Percentiles rank a stretch among this genome's conserved stretches.
These are phyloP conservation scores for Pisolithus marmoratus DNA, from an alignment of 768 basidiomycete genomes.

Conservation along the genomic window DNA sequence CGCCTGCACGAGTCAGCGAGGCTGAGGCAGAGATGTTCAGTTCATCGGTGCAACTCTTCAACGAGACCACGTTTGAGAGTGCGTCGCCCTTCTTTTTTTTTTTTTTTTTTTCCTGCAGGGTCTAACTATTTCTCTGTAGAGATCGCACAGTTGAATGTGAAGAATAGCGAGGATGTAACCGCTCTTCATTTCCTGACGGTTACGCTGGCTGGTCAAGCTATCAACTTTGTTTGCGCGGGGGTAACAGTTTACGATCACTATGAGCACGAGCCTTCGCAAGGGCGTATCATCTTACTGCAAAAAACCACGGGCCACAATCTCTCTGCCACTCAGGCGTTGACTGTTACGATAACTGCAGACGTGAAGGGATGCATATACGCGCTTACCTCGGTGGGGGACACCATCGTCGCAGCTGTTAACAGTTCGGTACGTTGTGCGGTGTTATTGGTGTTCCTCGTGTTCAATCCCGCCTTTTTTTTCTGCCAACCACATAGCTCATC, in stretches of 20 bases:
- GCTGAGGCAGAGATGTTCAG: constrained; percentile 29
- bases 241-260: constrained; percentile 35
- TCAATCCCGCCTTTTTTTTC: no score
- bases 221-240: constrained; percentile 46
- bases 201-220: constrained; percentile 23
- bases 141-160: constrained; percentile 25
- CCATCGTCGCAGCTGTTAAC: constrained; percentile 68
- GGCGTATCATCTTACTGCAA: constrained; percentile 56
- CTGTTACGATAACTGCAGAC: constrained; percentile 36
- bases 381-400: constrained; percentile 42
- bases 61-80: constrained; percentile 63
- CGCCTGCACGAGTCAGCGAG: constrained; percentile 51
- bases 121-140: constrained; percentile 10
- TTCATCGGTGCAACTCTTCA: constrained; percentile 61
- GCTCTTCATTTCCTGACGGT: constrained; percentile 36
- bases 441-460: no score
- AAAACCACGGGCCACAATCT: constrained; percentile 23
- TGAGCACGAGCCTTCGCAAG: constrained; percentile 48
- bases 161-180: constrained; percentile 57
- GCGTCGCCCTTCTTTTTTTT: constrained; percentile 20
- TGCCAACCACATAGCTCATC: constrained; percentile 35
- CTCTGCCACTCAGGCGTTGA: constrained; percentile 13
- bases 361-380: constrained; percentile 69
- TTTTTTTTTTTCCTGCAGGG: neutral
- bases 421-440: constrained; percentile 50